Percentiles rank a stretch among this genome's conserved stretches.
Conservation (phyloP, 2,329 filamentous ascomycete species). For the Penicillium glabrum region DNA sequence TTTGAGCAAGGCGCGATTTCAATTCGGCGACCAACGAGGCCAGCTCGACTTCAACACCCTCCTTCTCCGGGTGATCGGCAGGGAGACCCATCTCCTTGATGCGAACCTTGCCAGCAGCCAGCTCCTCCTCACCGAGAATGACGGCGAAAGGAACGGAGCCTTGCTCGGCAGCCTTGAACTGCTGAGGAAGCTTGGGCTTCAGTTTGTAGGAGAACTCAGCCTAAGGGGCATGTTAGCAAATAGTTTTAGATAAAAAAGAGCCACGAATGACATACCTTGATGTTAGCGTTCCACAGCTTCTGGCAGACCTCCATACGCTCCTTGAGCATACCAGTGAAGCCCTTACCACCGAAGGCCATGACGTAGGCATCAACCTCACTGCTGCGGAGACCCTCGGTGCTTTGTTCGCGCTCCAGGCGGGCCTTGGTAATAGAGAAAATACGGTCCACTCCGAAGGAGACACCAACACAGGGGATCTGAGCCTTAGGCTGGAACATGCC, state of each 20-base stretch:
- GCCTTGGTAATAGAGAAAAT: constrained; percentile 92
- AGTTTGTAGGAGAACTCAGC: constrained; percentile 87
- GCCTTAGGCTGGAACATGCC: constrained; percentile 88
- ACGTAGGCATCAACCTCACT: constrained; percentile 88
- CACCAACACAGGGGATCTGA: constrained; percentile 85
- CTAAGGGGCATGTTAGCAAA: constrained; percentile 37
- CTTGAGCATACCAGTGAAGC: constrained; percentile 74
- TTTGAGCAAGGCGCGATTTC: constrained; percentile 23
- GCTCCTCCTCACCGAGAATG: constrained; percentile 88
- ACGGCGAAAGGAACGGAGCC: constrained; percentile 80
- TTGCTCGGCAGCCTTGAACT: constrained; percentile 87
- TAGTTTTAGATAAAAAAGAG: not conserved
- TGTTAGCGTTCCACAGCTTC: constrained; percentile 78
- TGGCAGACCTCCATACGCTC: constrained; percentile 81
- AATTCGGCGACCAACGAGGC: constrained; percentile 26
- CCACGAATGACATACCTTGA: constrained; percentile 60
- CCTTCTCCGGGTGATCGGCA: constrained; percentile 85
- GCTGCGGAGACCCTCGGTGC: constrained; percentile 55
- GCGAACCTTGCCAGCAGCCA: constrained; percentile 78
- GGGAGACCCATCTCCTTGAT: constrained; percentile 81
- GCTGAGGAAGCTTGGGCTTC: constrained; percentile 82
- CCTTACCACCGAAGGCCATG: constrained; percentile 91
- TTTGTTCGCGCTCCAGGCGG: constrained; percentile 62
- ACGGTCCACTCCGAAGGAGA: constrained; percentile 92
- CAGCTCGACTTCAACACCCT: constrained; percentile 73